Base-by-base conservation (phyloP, 345 rosid genomes). In the Eucalyptus marginata region DNA sequence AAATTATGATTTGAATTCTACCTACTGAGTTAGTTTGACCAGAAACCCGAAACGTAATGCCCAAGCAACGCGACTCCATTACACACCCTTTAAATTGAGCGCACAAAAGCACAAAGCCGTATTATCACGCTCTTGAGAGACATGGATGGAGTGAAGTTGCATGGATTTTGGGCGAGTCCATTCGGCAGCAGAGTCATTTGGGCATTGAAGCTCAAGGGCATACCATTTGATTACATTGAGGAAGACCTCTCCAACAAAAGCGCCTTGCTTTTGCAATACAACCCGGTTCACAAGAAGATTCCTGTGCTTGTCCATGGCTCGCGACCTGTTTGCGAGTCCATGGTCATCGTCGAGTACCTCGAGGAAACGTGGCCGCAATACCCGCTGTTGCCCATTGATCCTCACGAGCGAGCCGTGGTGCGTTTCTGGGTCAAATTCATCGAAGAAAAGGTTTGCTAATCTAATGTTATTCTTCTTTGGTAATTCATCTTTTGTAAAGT, bases 291-390 rank as follows among this genome's bases (percentile, higher is more conserved):
- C 85, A 89, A 88, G 91, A 92, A 90, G 84, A 85, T 93, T 51
- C 94, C 93, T 13, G 91, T 93, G 25, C 92, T 93, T 5, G 87
- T 92, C 49, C 94, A 93, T 87, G 88, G 86, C 4, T 89, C 52
- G 50, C 91, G 92, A 29, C 91, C 93, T n/a, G 86, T 92, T n/a
- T 86, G 89, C 8, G 94, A 93, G 68, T 92, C 93, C 29, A 47
- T 88, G 76, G 27, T 92, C 54, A 92, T 92, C 13, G 59, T 92
- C 33, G 90, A 90, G 80, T 92, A 91, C 43, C 87, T 92, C 7
- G 93, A 93, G 20, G 93, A 93, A 49, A 87, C 49, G 4, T 91
- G 94, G 95, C 91, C 91, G 0, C 88, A 90, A 3, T 51, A 49
- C 50, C 92, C 92, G 10, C 58, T 92, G 87, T 76, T 93, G 81